Base-by-base conservation (phyloP, 768 basidiomycete species). In the Hydnomerulius pinastri region DNA sequence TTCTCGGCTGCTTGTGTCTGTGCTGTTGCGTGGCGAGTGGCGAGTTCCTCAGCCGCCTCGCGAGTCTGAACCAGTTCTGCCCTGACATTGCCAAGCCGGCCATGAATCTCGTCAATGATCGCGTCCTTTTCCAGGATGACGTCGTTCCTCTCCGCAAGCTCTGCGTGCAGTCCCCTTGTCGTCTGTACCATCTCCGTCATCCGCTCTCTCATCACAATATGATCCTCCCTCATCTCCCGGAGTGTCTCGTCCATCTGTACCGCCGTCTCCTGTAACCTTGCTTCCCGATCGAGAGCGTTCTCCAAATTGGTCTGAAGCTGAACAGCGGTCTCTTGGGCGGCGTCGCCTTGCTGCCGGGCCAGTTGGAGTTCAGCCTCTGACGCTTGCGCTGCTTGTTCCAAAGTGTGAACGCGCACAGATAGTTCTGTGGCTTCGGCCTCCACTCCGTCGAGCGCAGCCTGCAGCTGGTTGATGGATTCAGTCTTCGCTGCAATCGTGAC, bases 101-200 rank as follows among this genome's bases (percentile, higher is more conserved):
- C 46, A 23, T 52, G 48, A n/a, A 66, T 46, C 23, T 54, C 50
- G 17, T 54, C 53, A 27, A 59, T 40, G 30, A 17, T 29, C 21
- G 48, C 43, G 29, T 50, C 32, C 27, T 58, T 59, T 9, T 27
- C 11, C 24, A n/a, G n/a, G 25, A 59, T 36, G 28, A 13, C 36
- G 24, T 50, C 42, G 28, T 46, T 29, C 18, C 55, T 59, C 11
- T 58, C 36, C 8, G 40, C 45, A 15, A 46, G n/a, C 10, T 41
- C 43, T 21, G 46, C 61, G 25, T 59, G 43, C 10, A 53, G 49
- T 4, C 53, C 52, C 25, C 48, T 46, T 13, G 43, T 40, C 17
- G 21, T 43, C 23, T 27, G 25, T 15, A 27, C 33, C 48, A 43
- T 21, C 12, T 41, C 35, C 41, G 9, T 23, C 13, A 36, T 3